Base-by-base conservation (phyloP, 2,329 filamentous ascomycete species). In the Plectosphaerella sp. region DNA sequence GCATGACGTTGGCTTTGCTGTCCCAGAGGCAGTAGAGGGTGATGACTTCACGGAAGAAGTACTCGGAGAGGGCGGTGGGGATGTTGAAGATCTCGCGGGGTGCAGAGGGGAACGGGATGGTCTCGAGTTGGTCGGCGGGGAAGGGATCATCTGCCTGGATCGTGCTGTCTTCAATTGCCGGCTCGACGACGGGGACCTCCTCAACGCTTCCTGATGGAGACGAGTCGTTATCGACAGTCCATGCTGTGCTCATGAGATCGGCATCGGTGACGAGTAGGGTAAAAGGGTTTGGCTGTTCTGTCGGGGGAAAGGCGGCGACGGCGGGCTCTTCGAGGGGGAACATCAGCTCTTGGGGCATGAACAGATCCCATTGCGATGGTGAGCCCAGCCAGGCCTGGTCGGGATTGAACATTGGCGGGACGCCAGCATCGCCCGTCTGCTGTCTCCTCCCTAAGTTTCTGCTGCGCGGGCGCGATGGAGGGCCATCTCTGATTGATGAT, bases 21-120 rank as follows among this genome's bases (percentile, higher is more conserved):
- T 61, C 59, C 58, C 57, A 61, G 7, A 48, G 35, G 39, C 57
- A 60, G 14, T 60, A 61, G 0, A 61, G 56, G 0, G 58, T 52
- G 16, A 60, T 60, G 8, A 60, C 57, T 10, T 60, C 58, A 2
- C 52, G 51, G 36, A 61, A 59, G 48, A 61, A 61, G 33, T 59
- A 60, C 5, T 58, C 54, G 46, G 18, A 61, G 18, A 22, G 45
- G 0, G 57, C 50, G 0, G 55, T 58, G 1, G 58, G 48, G 4
- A 59, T 39, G 8, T 54, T 54, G 46, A 49, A 54, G 3, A 57
- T 35, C 11, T 60, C 50, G 4, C 49, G 41, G 0, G 54, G 56
- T 1, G 47, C 0, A 42, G 16, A 10, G 8, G 28, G 28, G 28
- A 33, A 33, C 3, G 22, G 22, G 28, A 33, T 33, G 11, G 9